Conservation (phyloP, 2,329 filamentous ascomycete genomes). For the Sporothrix inflata region DNA sequence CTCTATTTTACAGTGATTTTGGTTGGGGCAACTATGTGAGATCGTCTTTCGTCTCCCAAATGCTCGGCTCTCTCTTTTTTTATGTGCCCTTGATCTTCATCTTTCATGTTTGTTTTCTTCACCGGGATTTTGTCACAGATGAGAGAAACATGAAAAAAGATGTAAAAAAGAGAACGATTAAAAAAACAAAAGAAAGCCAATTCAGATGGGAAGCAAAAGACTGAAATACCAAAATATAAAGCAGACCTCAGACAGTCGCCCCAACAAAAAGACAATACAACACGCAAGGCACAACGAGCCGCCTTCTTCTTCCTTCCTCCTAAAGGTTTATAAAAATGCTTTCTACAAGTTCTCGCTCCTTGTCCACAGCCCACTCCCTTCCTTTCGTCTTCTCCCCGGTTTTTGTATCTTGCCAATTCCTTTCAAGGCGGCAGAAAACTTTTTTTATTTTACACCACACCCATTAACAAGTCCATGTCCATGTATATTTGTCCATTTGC, state of each 20-base stretch:
- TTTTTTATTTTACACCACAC: conserved; percentile 30
- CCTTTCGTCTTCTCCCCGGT: neutral
- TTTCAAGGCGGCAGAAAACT: conserved; percentile 13
- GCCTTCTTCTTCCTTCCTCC: conserved; percentile 37
- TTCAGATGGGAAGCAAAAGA: conserved; percentile 26
- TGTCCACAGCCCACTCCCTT: conserved; percentile 15
- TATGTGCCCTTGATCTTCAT: too few relatives aligned
- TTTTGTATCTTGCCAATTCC: conserved; percentile 17
- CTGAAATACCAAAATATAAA: conserved; percentile 46
- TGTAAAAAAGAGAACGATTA: neutral
- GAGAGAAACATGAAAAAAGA: conserved; percentile 44
- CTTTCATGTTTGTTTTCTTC: neutral
- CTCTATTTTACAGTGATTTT: conserved; percentile 66
- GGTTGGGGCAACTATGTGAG: conserved; percentile 48
- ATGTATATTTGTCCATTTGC: conserved; percentile 16
- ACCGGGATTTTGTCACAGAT: neutral
- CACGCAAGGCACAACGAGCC: conserved; percentile 11
- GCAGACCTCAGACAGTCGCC: conserved; percentile 33
- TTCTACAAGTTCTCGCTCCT: conserved; percentile 29
- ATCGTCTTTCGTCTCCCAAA: conserved; percentile 48
- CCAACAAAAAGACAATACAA: conserved; percentile 22
- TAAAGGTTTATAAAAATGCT: conserved; percentile 25
- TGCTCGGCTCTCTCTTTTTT: neutral
- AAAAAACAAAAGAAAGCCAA: conserved; percentile 15
- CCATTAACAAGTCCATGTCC: conserved; percentile 27